Evolutionary conservation across 1,139 yeast species (phyloP), one percentile per base, ranked within the genome.

Genomic region (Entelexis paramagnoliae): DNA sequence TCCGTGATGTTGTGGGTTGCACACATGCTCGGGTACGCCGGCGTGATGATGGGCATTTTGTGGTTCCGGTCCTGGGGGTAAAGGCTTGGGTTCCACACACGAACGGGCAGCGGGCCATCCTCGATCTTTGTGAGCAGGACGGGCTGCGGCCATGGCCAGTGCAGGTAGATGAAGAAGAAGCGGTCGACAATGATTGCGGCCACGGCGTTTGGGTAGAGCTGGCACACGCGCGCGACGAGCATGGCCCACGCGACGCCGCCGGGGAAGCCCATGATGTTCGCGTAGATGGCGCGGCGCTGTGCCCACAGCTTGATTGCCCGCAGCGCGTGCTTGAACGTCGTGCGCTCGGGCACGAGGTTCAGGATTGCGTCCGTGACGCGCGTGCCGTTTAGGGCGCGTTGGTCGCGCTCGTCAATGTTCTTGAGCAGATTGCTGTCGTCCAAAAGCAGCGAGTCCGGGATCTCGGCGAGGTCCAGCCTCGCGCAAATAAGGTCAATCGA

Each of bases 171-270:
- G 58, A 81, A 77, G 69, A 91, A 93, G 65, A 91, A 91, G 64
- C 88, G 86, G 55, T 84, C 81, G 14, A 91, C 82, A 51, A 91
- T 82, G 1, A 86, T 88, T 0, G 97, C 89, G 58, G 96, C 83
- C 10, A 88, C 94, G 0, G 97, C 95, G 67, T 89, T 89, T 2
- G 99, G 99, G 64, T 89, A 93, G 43, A 91, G 69, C 64, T 91
- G 99, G 66, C 98, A 91, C 33, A 91, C 88, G 62, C 98, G 76
- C 0, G 98, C 98, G 8, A 88, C 96, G 46, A 91, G 68, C 97
- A 91, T 91, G 1, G 98, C 99, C 98, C 98, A 91, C 0, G 98
- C 98, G 34, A 91, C 98, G 67, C 99, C 99, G 61, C 99, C 99
- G 0, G 98, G 98, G 68, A 91, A 91, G 0, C 98, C 98, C 74